Conservation (phyloP, 805 yeast species). For the Kockiozyma suomiensis region DNA sequence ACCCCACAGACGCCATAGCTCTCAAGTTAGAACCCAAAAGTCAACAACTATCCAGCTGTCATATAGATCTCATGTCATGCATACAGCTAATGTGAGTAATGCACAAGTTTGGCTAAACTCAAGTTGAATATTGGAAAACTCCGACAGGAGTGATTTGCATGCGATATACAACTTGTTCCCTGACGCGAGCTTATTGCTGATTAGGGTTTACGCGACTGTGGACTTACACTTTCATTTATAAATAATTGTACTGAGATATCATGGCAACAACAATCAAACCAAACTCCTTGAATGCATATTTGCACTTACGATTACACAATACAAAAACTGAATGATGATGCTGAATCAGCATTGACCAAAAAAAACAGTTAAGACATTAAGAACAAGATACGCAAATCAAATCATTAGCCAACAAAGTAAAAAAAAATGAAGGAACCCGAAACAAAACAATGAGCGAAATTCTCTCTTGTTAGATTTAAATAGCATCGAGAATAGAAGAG, state of each 20-base stretch:
- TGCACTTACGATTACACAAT: neutral
- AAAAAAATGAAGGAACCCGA: neutral
- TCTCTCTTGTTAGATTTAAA: too few species aligned
- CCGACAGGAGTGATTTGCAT: too few species aligned
- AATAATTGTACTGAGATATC: neutral
- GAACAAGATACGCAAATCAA: neutral
- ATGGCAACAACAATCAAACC: neutral
- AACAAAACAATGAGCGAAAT: too few species aligned
- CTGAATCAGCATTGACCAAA: neutral
- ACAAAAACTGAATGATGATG: neutral
- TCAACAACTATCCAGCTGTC: neutral
- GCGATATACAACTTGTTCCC: too few species aligned
- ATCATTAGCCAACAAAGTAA: neutral
- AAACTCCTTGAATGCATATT: conserved; percentile 4
- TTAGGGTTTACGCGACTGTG: too few species aligned
- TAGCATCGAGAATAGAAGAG: too few species aligned
- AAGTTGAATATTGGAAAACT: too few species aligned
- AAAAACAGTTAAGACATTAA: too few species aligned
- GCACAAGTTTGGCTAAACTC: too few species aligned
- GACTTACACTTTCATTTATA: too few species aligned
- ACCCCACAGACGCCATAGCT: neutral
- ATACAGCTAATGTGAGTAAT: too few species aligned
- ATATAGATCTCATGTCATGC: neutral
- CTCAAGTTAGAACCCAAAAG: neutral
- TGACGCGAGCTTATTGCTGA: too few species aligned